Evolutionary conservation across 495 filamentous ascomycete genomes (phyloP), one percentile per base, ranked within the genome.

Genomic region (Tricharina praecox): DNA sequence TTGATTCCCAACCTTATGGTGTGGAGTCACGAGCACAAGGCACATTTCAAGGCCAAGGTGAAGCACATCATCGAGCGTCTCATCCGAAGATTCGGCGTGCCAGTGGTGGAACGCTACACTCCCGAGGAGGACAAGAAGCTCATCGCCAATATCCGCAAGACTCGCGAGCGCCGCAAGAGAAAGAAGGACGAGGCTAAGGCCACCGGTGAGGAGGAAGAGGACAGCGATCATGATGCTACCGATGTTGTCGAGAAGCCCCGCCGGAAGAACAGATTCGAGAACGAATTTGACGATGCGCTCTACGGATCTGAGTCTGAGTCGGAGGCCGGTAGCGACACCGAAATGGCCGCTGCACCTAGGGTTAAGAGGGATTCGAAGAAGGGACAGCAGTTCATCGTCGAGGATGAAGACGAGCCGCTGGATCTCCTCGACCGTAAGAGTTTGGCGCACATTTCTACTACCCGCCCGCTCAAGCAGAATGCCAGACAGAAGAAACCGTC

Each of bases 21-120:
- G 16, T 97, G 90, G 90, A 85, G 81, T 55, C 85, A 93, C 64
- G 90, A 97, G 63, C 92, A 97, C 67, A 95, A 93, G 66, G 85
- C 82, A 13, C 85, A 90, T 57, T 85, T 96, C 62, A 81, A 83
- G 51, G 78, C 84, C 23, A 96, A 95, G 69, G 85, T 97, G 46
- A 96, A 93, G 74, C 85, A 93, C 56, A 94, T 97, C 52, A 63
- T 96, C 23, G 90, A 97, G 65, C 76, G 90, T 23, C 83, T 93
- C 69, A 77, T 95, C 21, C 74, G 90, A 15, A 75, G 86, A 41
- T 95, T 94, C 64, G 88, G 92, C 23, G 78, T 79, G 32, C 78
- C 85, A 1, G 54, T 68, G 4, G 73, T 97, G 2, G 85, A 87
- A 63, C 70, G 67, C 50, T 68, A 79, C 50, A 82, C 82, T 43